phyloP scores from a whole-genome alignment of 2,329 filamentous ascomycete species.

The Stachybotrys elegans region DNA sequence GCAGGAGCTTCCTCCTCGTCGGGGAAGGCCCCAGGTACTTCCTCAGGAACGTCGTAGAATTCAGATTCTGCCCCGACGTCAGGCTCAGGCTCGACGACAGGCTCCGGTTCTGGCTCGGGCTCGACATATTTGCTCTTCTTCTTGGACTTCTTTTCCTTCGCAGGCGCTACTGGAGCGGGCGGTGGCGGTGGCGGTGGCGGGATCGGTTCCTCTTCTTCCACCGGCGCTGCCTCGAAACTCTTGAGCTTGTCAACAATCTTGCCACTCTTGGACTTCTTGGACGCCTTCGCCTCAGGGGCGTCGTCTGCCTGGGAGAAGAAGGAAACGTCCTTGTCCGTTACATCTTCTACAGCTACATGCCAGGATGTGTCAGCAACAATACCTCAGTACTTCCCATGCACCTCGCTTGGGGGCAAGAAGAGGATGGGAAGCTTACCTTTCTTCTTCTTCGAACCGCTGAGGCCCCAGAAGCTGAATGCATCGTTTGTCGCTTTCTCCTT shows the following conservation, averaged over 20 bases:
- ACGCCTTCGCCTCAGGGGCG: slow-evolving; percentile 35
- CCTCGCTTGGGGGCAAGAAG: slow-evolving; percentile 11
- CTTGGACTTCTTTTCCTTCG: slow-evolving; percentile 29
- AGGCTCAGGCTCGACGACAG: not conserved
- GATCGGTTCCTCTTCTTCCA: slow-evolving; percentile 27
- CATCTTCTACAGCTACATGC: slow-evolving; percentile 38
- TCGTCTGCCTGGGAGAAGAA: slow-evolving; percentile 29
- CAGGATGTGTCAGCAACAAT: slow-evolving; percentile 45
- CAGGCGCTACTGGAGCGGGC: slow-evolving; percentile 27
- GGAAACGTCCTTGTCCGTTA: slow-evolving; percentile 34
- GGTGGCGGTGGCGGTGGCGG: slow-evolving; percentile 29
- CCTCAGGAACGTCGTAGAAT: slow-evolving; percentile 18
- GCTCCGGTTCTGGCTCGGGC: slow-evolving; percentile 1
- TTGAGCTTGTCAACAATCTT: slow-evolving; percentile 54
- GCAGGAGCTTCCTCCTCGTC: slow-evolving; percentile 46
- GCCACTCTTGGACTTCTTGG: slow-evolving; percentile 43
- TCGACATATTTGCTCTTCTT: slow-evolving; percentile 7
- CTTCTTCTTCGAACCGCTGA: slow-evolving; percentile 33
- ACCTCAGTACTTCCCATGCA: slow-evolving; percentile 32
- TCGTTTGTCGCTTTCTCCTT: slow-evolving; percentile 28
- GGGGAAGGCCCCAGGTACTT: slow-evolving; percentile 52
- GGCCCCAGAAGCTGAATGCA: slow-evolving; percentile 54
- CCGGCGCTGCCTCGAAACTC: slow-evolving; percentile 44
- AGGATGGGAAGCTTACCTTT: slow-evolving; percentile 26
- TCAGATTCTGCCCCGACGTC: slow-evolving; percentile 22